Conservation (phyloP, 495 filamentous ascomycete species). For the Annulohypoxylon maeteangense region DNA sequence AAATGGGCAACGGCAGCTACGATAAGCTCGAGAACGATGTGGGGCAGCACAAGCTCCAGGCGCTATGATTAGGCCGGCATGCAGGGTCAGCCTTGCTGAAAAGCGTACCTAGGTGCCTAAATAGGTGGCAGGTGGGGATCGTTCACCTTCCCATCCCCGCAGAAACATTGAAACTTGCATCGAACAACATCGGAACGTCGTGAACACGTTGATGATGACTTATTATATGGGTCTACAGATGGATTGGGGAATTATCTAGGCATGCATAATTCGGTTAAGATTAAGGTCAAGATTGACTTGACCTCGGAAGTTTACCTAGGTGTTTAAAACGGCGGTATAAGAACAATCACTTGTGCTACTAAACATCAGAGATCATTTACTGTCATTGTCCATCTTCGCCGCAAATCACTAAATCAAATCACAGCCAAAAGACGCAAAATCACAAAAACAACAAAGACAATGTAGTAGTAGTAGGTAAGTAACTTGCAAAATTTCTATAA, state of each 20-base stretch:
- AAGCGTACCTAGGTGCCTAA: neutral
- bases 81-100: constrained; percentile 26
- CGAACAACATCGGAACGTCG: neutral
- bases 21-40: constrained; percentile 25
- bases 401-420: neutral
- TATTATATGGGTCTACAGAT: neutral
- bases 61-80: constrained; percentile 20
- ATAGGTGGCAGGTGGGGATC: neutral
- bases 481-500: constrained; percentile 12
- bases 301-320: neutral
- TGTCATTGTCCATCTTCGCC: neutral
- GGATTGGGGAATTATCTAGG: neutral
- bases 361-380: neutral
- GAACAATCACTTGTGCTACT: neutral
- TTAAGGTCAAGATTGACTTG: too few species aligned
- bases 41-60: constrained; percentile 18
- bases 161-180: neutral
- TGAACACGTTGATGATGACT: constrained; percentile 1
- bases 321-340: neutral
- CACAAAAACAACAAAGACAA: neutral
- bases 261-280: neutral
- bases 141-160: neutral
- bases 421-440: neutral
- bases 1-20: constrained; percentile 16
- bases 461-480: neutral